Evolutionary conservation across 371 early-diverging fungal genomes (phyloP), one percentile per base, ranked within the genome.

Genomic region (Syncephalastrum sp.): DNA sequence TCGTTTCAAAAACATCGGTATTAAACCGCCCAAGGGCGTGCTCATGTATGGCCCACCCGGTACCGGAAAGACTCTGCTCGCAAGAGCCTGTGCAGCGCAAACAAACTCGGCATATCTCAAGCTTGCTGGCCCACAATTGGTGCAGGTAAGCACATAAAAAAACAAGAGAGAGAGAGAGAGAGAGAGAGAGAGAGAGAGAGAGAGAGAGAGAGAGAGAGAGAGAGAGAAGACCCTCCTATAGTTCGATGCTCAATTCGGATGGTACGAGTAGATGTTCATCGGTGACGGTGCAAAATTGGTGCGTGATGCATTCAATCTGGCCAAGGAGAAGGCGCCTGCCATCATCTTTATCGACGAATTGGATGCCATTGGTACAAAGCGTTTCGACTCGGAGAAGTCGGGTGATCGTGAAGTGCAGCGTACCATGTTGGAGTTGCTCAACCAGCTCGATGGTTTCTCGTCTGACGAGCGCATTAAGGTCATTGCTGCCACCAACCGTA

Each of bases 301-400:
- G 12, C 90, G 99, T 42, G 99, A 99, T 69, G 97, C 99, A 3
- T 99, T 99, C 77, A 92, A 91, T 21, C 75, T 99, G 54, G 99
- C 99, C 17, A 97, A 97, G 73, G 98, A 98, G 66, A 99, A 99
- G 75, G 87, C 96, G 23, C 99, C 99, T 3, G 92, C 99, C 17
- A 99, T 99, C 69, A 99, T 99, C 68, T 99, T 99, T 71, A 99
- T 99, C 69, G 99, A 99, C 80, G 99, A 99, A 79, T 86, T 99
- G 69, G 99, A 99, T 76, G 99, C 99, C 43, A 91, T 99, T 63
- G 99, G 99, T 63, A 97, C 99, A 25, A 99, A 99, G 80, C 93
- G 99, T 69, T 96, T 95, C 57, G 98, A 99, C 72, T 90, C 91
- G 60, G 99, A 99, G 50, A 97, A 95, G 74, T 92, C 93, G 49